A percentile compares a stretch with the other conserved stretches of the same genome.
These are phyloP conservation scores for Collybiopsis luxurians DNA, from an alignment of 768 basidiomycete genomes.

Conservation along the genomic window DNA sequence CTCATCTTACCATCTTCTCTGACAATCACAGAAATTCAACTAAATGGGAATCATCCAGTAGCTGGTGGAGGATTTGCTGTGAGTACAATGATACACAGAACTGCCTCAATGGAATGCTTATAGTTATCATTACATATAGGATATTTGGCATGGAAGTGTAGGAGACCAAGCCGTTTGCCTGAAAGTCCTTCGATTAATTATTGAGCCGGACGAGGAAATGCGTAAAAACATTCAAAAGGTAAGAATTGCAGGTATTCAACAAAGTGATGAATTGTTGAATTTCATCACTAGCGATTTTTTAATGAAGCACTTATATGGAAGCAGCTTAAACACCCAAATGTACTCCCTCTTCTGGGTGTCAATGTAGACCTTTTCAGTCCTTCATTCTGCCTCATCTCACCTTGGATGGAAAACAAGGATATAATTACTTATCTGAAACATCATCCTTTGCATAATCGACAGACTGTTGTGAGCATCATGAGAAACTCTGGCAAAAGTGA, in stretches of 20 bases:
- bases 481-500: background rate
- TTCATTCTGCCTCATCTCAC: conserved; percentile 18
- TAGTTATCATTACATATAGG: background rate
- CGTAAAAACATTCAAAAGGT: background rate
- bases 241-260: background rate
- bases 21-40: conserved; percentile 15
- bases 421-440: conserved; percentile 6
- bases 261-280: background rate
- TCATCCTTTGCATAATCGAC: background rate
- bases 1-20: conserved; percentile 20
- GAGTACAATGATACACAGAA: background rate
- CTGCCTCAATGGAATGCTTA: background rate
- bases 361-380: conserved; percentile 12
- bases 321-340: conserved; percentile 15
- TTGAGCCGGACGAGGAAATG: background rate
- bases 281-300: conserved; percentile 12
- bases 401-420: conserved; percentile 20
- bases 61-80: conserved; percentile 28
- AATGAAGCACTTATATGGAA: conserved; percentile 20
- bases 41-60: conserved; percentile 10
- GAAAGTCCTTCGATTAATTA: conserved; percentile 4
- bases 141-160: conserved; percentile 1
- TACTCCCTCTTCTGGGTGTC: conserved; percentile 20
- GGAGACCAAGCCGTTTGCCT: background rate
- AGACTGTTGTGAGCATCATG: background rate